Evolutionary conservation across 768 basidiomycete genomes (phyloP), one percentile per base, ranked within the genome.

Genomic region (Hypholoma sublateritium): DNA sequence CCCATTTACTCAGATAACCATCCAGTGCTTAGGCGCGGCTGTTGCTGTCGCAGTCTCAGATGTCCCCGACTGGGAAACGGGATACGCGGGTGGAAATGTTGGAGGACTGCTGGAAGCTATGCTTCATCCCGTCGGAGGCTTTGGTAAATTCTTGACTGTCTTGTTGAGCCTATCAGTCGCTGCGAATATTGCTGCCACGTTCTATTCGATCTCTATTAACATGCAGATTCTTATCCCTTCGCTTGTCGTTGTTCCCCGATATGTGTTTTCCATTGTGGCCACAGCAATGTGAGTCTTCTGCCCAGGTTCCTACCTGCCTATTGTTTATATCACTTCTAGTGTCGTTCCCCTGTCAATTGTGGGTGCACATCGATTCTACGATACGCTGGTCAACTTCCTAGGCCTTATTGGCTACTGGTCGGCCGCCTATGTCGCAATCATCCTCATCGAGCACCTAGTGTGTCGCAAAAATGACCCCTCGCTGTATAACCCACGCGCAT

Each of bases 151-250:
- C 74, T 74, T 93, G 42, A 88, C 86, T 0, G 88, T 94, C 35
- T 72, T 96, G 44, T 78, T 95, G 59, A 89, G 89, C 55, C 74
- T 97, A 19, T 90, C 88, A 47, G 89, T 93, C 41, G 84, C 86
- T 1, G 89, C 83, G 2, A 95, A 94, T 72, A 87, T 91, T 44
- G 89, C 91, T 1, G 83, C 87, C 2, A 88, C 90, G 5, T 85
- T 93, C 59, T 97, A 97, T 70, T 91, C 88, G 43, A 81, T 88
- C 56, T 83, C 85, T 1, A 78, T 93, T 56, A 87, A 84, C 66
- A 74, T 91, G 60, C 91, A 93, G 66, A 77, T 88, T 1, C 77
- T 87, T 62, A 67, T 88, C 4, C 89, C 90, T 0, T 75, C 73
- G 17, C 70, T 87, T 24, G 72, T 80, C 14, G 62, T 68, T 49